Evolutionary conservation across 257 asterid species (phyloP).

Genomic region (Solanum bulbocastanum): DNA sequence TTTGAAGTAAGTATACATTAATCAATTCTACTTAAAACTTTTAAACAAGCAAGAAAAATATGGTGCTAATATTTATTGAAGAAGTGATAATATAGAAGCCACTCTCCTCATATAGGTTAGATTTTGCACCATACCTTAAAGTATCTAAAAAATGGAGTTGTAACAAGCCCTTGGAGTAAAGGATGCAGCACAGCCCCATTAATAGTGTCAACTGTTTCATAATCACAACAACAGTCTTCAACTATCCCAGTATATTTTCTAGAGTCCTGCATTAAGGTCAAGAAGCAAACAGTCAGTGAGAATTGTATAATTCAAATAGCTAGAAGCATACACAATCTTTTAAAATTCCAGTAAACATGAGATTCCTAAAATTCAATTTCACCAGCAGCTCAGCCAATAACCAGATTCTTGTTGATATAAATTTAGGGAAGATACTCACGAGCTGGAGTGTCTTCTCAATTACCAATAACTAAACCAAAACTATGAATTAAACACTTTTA

Average conservation of each 20-base stretch:
- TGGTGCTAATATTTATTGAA: background rate
- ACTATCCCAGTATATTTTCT: constrained; percentile 78
- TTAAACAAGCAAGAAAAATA: background rate
- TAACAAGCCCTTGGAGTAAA: constrained; percentile 78
- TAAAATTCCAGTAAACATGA: background rate
- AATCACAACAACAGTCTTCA: constrained; percentile 98
- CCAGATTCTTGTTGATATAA: background rate
- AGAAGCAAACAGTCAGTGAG: background rate
- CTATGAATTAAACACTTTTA: background rate
- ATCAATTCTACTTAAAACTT: background rate
- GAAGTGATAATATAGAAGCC: background rate
- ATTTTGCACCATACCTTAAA: constrained; percentile 50
- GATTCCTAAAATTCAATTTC: background rate
- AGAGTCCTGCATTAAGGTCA: constrained; percentile 57
- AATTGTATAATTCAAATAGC: background rate
- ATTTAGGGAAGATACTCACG: background rate
- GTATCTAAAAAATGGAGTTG: constrained; percentile 84
- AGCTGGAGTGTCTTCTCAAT: background rate
- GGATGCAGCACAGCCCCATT: constrained; percentile 78
- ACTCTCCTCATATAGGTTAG: background rate
- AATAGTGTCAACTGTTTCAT: constrained; percentile 78
- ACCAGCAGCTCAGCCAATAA: background rate
- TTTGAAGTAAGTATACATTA: background rate
- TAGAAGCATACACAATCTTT: background rate
- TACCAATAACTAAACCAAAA: background rate